These are phyloP conservation scores for Blastomyces emzantsi DNA, from an alignment of 2,329 filamentous ascomycete genomes.

Conservation along the genomic window DNA sequence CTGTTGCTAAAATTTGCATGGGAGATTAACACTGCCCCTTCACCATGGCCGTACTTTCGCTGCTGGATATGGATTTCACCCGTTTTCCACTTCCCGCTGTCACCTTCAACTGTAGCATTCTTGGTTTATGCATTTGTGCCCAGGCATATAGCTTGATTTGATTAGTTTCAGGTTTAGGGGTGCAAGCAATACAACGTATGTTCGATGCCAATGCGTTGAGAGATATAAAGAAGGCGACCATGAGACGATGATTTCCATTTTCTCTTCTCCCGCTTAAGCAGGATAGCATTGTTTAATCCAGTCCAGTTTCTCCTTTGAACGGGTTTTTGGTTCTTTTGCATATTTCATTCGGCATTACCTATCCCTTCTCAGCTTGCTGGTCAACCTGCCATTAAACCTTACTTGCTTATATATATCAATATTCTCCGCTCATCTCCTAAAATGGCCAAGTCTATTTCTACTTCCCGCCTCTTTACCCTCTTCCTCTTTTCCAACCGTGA, in stretches of 20 bases:
- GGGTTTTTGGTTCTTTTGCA: not conserved
- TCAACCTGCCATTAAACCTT: not conserved
- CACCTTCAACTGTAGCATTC: not conserved
- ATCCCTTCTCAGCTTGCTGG: not conserved
- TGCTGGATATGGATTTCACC: not conserved
- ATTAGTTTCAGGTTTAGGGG: not conserved
- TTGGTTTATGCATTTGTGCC: not conserved
- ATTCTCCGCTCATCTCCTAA: not conserved
- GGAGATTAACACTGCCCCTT: not conserved
- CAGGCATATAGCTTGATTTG: not conserved
- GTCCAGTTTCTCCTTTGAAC: not conserved
- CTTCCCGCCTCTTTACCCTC: conserved; percentile 3
- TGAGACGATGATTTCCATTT: not conserved
- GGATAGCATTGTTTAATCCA: not conserved
- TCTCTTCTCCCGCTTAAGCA: not conserved
- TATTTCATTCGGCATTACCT: not conserved
- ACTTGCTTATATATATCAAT: not conserved
- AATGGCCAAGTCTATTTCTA: conserved; percentile 3
- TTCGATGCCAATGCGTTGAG: conserved; percentile 14
- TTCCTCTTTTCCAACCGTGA: conserved; percentile 11
- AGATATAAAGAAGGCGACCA: conserved; percentile 5
- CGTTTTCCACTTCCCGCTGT: not conserved
- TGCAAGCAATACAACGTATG: not conserved
- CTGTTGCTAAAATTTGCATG: not conserved
- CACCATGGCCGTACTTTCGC: not conserved